These are phyloP conservation scores for Prunus salicina DNA, from an alignment of 306 rosid genomes.

Conservation along the genomic window DNA sequence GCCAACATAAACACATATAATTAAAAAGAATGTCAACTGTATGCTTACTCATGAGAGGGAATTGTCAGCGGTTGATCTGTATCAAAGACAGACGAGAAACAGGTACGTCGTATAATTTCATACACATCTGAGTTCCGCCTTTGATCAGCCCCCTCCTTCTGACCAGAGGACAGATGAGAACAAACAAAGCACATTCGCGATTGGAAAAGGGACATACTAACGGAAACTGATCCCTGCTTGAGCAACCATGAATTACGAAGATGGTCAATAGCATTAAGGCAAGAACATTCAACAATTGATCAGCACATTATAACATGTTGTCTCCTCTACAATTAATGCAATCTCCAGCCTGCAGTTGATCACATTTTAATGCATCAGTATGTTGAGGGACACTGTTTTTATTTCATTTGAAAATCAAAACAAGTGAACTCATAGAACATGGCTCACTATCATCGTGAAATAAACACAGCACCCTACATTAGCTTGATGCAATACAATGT, in stretches of 20 bases:
- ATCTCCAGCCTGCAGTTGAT: slow-evolving; percentile 9
- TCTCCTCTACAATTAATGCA: slow-evolving; percentile 10
- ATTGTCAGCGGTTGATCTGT: slow-evolving; percentile 78
- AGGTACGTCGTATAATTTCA: slow-evolving; percentile 79
- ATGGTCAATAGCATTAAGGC: slow-evolving; percentile 17
- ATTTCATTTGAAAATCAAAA: not conserved
- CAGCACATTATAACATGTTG: slow-evolving; percentile 1
- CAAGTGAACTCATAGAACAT: not conserved
- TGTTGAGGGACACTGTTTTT: not conserved
- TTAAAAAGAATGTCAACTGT: not conserved
- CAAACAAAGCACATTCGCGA: slow-evolving; percentile 92
- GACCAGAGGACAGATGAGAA: slow-evolving; percentile 95
- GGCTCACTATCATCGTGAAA: not conserved
- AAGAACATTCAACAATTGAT: slow-evolving; percentile 15
- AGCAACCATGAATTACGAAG: slow-evolving; percentile 20
- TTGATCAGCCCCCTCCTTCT: slow-evolving; percentile 76
- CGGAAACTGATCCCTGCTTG: slow-evolving; percentile 93
- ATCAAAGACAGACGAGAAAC: slow-evolving; percentile 70
- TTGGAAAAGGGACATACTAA: slow-evolving; percentile 90
- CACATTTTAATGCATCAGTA: slow-evolving; percentile 17
- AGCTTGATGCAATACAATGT: not conserved
- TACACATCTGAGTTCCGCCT: slow-evolving; percentile 81
- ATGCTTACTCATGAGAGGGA: slow-evolving; percentile 87
- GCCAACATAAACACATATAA: not conserved
- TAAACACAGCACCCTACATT: not conserved